These are phyloP conservation scores for Leccinum subtestaceum DNA, from an alignment of 768 basidiomycete genomes.

Conservation along the genomic window DNA sequence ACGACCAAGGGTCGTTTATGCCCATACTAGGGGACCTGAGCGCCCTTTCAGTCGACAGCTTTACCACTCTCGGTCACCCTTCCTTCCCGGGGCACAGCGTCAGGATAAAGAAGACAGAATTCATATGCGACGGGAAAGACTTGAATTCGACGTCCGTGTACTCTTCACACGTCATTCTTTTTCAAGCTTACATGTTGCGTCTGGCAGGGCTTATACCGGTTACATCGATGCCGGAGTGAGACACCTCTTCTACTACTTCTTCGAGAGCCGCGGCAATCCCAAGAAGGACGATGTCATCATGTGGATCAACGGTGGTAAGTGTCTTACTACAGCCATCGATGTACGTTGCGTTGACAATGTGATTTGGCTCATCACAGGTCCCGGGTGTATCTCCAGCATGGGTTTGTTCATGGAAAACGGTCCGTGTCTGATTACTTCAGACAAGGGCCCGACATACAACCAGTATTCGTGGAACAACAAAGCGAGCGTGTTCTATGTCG, in stretches of 20 bases:
- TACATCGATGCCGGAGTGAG: conserved; percentile 64
- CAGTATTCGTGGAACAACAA: too few species aligned
- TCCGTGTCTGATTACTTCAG: too few species aligned
- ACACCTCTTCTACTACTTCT: conserved; percentile 63
- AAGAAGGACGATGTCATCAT: conserved; percentile 56
- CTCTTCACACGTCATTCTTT: background rate
- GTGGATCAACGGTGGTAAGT: conserved; percentile 28
- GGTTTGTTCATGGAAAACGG: too few species aligned
- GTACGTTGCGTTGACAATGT: too few species aligned
- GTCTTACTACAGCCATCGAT: too few species aligned
- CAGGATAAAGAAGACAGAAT: conserved; percentile 37
- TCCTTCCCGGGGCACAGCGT: conserved; percentile 41
- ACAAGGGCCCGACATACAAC: too few species aligned
- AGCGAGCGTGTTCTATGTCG: too few species aligned
- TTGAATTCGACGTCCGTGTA: conserved; percentile 30
- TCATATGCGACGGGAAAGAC: conserved; percentile 7
- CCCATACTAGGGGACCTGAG: conserved; percentile 12
- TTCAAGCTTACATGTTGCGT: background rate
- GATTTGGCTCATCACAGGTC: too few species aligned
- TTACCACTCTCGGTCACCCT: conserved; percentile 39
- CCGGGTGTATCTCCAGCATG: too few species aligned
- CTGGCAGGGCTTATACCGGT: conserved; percentile 52
- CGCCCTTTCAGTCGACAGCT: conserved; percentile 28
- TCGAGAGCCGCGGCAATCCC: conserved; percentile 60
- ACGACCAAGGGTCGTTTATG: conserved; percentile 5